Evolutionary conservation across 2,329 filamentous ascomycete genomes (phyloP), one percentile per base, ranked within the genome.

Genomic region (Penicillium sp.): DNA sequence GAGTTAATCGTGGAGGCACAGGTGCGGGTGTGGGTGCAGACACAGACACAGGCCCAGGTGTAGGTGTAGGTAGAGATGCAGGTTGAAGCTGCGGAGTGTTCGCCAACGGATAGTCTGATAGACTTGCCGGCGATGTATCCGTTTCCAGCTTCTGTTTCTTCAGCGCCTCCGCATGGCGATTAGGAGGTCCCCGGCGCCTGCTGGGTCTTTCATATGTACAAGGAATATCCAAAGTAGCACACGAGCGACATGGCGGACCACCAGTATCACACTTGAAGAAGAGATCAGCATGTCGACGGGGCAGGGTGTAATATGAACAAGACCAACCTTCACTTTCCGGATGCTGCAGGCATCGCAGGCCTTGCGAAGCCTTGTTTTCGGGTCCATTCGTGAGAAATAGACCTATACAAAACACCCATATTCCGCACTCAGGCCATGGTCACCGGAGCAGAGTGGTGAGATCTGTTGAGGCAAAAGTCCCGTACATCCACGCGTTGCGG

Each of bases 171-270:
- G 84, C 84, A 72, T 87, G 84, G 57, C 81, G 75, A 62, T 88
- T 88, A 26, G 85, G 84, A 29, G 85, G 85, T 4, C 85, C 85
- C 63, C 85, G 77, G 52, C 85, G 78, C 51, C 83, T 78, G 64
- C 81, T 86, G 21, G 84, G 84, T 56, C 85, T 76, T 41, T 85
- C 78, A 66, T 85, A 87, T 51, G 85, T 88, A 67, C 85, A 88
- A 21, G 84, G 84, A 42, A 88, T 87, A 55, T 86, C 84, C 57
- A 88, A 75, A 46, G 81, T 80, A 34, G 82, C 77, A 69, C 85
- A 88, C 40, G 84, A 84, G 65, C 81, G 76, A 72, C 85, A 88
- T 40, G 85, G 85, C 23, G 84, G 83, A n/a, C 84, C 84, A 33
- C 78, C 78, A 62, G 86, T 83, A 65, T 87, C 85, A 71, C 85